phyloP scores from a whole-genome alignment of 345 rosid species.

The Pistacia vera region DNA sequence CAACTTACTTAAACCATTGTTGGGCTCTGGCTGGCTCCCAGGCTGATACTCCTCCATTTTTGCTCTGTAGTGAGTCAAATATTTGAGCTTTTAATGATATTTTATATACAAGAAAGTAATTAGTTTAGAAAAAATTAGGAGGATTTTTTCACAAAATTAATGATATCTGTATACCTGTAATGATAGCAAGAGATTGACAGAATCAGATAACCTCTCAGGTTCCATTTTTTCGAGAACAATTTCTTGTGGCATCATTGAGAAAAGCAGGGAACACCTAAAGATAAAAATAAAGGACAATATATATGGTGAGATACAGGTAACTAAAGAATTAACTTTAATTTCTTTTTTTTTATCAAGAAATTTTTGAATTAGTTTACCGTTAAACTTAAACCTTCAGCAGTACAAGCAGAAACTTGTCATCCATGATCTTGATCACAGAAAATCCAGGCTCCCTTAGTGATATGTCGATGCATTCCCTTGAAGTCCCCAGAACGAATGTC shows the following conservation, averaged over 20 bases:
- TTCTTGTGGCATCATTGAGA: slow-evolving; percentile 53
- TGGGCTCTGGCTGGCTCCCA: slow-evolving; percentile 67
- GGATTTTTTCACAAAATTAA: too few relatives aligned
- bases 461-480: slow-evolving; percentile 47
- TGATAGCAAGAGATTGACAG: slow-evolving; percentile 28
- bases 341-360: too few relatives aligned
- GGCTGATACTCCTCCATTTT: slow-evolving; percentile 61
- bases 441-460: slow-evolving; percentile 56
- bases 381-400: slow-evolving; percentile 41
- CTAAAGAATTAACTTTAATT: too few relatives aligned
- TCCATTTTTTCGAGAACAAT: slow-evolving; percentile 46
- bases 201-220: slow-evolving; percentile 37
- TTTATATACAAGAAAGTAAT: too few relatives aligned
- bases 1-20: slow-evolving; percentile 52
- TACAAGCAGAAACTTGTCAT: slow-evolving; percentile 63
- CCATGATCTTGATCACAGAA: slow-evolving; percentile 61
- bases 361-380: slow-evolving; percentile 21
- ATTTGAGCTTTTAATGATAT: too few relatives aligned
- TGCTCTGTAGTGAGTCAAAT: slow-evolving; percentile 35
- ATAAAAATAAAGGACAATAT: background rate
- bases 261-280: slow-evolving; percentile 40
- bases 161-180: slow-evolving; percentile 27
- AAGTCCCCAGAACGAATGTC: slow-evolving; percentile 47
- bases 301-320: background rate
- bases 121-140: too few relatives aligned